A percentile compares a stretch with the other conserved stretches of the same genome.
These are phyloP conservation scores for Colletotrichum godetiae DNA, from an alignment of 2,329 filamentous ascomycete species.

Conservation along the genomic window DNA sequence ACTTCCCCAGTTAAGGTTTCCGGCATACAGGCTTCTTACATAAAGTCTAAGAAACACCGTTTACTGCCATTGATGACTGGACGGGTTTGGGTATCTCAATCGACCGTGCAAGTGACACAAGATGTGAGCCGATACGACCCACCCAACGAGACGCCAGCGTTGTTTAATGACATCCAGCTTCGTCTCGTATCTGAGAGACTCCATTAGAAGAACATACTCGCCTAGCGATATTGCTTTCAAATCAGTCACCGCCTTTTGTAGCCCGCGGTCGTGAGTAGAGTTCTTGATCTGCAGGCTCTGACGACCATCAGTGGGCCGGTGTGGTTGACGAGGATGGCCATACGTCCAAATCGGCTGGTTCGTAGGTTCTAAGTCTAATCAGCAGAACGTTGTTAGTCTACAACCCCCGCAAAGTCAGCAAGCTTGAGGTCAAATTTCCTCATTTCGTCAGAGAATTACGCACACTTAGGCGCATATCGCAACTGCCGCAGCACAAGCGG, in stretches of 20 bases:
- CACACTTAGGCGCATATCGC: neutral
- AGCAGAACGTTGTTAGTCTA: neutral
- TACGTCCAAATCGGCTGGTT: neutral
- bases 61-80: neutral
- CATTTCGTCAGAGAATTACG: neutral
- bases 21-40: neutral
- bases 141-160: neutral
- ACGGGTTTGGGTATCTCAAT: neutral
- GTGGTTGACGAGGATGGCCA: neutral
- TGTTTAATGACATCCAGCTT: neutral
- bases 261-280: neutral
- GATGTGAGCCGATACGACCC: neutral
- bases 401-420: neutral
- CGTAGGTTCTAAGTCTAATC: neutral
- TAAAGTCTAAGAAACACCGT: neutral
- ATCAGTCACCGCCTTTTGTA: conserved; percentile 30
- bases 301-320: conserved; percentile 4
- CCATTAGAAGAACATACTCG: neutral
- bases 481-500: neutral
- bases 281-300: conserved; percentile 16
- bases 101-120: neutral
- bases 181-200: neutral
- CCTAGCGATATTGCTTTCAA: neutral
- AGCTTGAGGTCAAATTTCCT: neutral
- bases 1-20: neutral